phyloP scores from a whole-genome alignment of 2,329 filamentous ascomycete species.

The Ophiognomonia clavigignenti-juglandacearum region DNA sequence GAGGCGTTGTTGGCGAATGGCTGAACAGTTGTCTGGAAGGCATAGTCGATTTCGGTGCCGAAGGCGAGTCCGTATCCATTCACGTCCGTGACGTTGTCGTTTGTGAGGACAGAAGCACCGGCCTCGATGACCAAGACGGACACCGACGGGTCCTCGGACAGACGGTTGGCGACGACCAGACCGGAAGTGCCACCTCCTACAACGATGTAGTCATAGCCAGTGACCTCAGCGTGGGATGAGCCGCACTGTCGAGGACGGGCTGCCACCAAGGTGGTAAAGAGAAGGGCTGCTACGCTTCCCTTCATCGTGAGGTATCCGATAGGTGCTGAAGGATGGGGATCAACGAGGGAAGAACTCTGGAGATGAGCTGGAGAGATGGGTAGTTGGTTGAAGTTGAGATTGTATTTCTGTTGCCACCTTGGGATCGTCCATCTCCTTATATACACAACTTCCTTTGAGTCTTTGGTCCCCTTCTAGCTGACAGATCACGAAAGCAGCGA shows the following conservation, averaged over 20 bases:
- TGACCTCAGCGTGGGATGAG: not conserved
- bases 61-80: not conserved
- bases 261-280: not conserved
- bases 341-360: too few relatives aligned
- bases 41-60: not conserved
- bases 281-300: not conserved
- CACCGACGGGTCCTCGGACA: constrained; percentile 30
- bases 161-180: constrained; percentile 38
- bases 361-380: too few relatives aligned
- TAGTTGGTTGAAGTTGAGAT: too few relatives aligned
- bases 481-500: too few relatives aligned
- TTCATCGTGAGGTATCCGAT: not conserved
- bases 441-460: too few relatives aligned
- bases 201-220: constrained; percentile 36
- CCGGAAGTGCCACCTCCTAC: constrained; percentile 45
- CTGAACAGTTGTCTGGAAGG: constrained; percentile 2
- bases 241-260: not conserved
- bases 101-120: constrained; percentile 18
- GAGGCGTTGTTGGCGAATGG: not conserved
- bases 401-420: too few relatives aligned
- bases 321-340: not conserved
- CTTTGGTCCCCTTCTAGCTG: too few relatives aligned
- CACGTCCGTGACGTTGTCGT: not conserved
- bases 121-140: constrained; percentile 36
- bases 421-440: too few relatives aligned